These are phyloP conservation scores for Cotoneaster glaucophyllus DNA, from an alignment of 306 rosid species.

Conservation along the genomic window DNA sequence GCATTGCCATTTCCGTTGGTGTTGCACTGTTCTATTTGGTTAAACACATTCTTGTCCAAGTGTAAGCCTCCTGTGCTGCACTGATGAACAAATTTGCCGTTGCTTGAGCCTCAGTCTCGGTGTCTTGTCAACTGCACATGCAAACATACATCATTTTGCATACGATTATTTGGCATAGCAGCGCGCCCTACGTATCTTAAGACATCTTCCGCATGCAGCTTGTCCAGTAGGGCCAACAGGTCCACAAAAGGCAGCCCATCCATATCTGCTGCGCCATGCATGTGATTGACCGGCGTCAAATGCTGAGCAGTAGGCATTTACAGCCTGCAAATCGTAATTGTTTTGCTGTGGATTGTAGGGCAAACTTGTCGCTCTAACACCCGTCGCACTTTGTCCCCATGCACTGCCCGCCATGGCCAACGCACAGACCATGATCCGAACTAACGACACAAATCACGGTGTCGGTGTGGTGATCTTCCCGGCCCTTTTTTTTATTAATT, in stretches of 20 bases:
- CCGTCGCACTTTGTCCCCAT: slow-evolving; percentile 39
- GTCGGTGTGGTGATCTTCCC: background rate
- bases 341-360: slow-evolving; percentile 46
- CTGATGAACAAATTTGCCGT: slow-evolving; percentile 47
- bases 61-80: slow-evolving; percentile 43
- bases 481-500: slow-evolving; percentile 14
- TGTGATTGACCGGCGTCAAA: slow-evolving; percentile 61
- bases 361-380: slow-evolving; percentile 61
- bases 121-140: slow-evolving; percentile 26
- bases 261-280: slow-evolving; percentile 65
- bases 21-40: background rate
- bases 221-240: slow-evolving; percentile 50
- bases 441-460: background rate
- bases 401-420: slow-evolving; percentile 12
- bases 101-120: slow-evolving; percentile 14
- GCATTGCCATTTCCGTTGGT: slow-evolving; percentile 28
- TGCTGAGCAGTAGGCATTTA: slow-evolving; percentile 58
- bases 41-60: slow-evolving; percentile 33
- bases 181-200: slow-evolving; percentile 26
- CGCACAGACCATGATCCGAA: background rate
- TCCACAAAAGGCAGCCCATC: slow-evolving; percentile 80
- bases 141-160: too few species aligned
- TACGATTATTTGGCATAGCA: too few species aligned
- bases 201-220: slow-evolving; percentile 59
- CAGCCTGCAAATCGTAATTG: slow-evolving; percentile 55